phyloP scores from a whole-genome alignment of 257 asterid species.

The Voacanga thouarsii region DNA sequence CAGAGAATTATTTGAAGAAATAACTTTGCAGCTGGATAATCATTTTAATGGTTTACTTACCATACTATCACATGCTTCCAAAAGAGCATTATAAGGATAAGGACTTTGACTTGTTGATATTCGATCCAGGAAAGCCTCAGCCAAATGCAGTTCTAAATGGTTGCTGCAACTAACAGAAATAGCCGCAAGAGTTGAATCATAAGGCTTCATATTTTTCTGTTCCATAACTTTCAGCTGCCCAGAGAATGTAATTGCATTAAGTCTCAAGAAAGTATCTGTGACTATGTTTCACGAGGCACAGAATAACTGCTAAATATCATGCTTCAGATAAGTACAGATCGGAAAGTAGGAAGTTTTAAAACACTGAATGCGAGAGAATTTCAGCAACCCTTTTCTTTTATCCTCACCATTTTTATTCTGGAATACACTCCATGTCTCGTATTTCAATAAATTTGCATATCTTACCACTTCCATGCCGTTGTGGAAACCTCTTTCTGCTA shows the following conservation, averaged over 20 bases:
- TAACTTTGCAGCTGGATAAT: neutral
- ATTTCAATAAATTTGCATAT: slow-evolving; percentile 12
- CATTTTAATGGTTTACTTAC: slow-evolving; percentile 40
- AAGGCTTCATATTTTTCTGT: slow-evolving; percentile 62
- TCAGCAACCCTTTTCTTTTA: neutral
- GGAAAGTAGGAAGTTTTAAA: neutral
- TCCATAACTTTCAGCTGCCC: slow-evolving; percentile 78
- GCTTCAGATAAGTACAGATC: neutral
- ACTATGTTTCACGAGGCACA: neutral
- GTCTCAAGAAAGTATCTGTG: neutral
- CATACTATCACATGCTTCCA: slow-evolving; percentile 75
- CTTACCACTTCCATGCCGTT: slow-evolving; percentile 75
- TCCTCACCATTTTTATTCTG: neutral
- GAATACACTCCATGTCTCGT: neutral
- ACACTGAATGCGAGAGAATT: neutral
- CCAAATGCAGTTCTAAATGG: slow-evolving; percentile 65
- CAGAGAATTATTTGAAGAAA: neutral
- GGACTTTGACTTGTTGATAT: slow-evolving; percentile 37
- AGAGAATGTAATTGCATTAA: slow-evolving; percentile 19
- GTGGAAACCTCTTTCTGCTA: slow-evolving; percentile 45
- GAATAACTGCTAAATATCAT: neutral
- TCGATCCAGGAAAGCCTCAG: slow-evolving; percentile 60
- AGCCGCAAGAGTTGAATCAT: slow-evolving; percentile 68
- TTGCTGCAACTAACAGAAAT: slow-evolving; percentile 74
- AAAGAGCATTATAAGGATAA: slow-evolving; percentile 60